Evolutionary conservation across 2,329 filamentous ascomycete genomes (phyloP).

Genomic region (Allantophomopsis lycopodina): DNA sequence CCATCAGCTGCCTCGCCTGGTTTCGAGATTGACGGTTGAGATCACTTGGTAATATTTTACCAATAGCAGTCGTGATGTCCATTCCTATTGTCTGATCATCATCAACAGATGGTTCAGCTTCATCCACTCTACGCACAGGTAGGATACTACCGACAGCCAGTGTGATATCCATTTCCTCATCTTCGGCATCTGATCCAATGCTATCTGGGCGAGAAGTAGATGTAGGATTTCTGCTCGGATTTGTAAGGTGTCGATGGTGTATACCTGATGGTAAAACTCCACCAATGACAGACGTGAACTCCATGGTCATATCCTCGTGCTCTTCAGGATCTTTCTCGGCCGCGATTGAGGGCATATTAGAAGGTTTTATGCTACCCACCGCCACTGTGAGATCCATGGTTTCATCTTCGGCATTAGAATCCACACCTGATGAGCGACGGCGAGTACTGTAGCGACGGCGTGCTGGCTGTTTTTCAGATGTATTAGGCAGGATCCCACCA

Average conservation of each 20-base stretch:
- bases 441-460: constrained; percentile 20
- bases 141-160: constrained; percentile 32
- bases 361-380: constrained; percentile 35
- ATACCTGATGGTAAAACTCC: constrained; percentile 28
- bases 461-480: constrained; percentile 1
- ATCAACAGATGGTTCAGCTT: constrained; percentile 18
- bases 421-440: constrained; percentile 19
- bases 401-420: constrained; percentile 17
- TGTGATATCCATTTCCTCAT: constrained; percentile 33
- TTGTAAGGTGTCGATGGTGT: constrained; percentile 6
- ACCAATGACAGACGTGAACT: constrained; percentile 55
- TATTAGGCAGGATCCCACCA: constrained; percentile 31
- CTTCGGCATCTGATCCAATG: constrained; percentile 10
- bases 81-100: constrained; percentile 33
- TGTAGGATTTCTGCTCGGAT: constrained; percentile 8
- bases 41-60: constrained; percentile 33
- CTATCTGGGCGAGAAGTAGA: constrained; percentile 3
- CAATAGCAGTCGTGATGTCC: constrained; percentile 50
- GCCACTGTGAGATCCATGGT: constrained; percentile 42
- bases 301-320: constrained; percentile 68
- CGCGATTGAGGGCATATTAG: constrained; percentile 15
- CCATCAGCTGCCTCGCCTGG: constrained; percentile 42
- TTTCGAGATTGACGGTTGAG: constrained; percentile 24
- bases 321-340: constrained; percentile 21
- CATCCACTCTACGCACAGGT: constrained; percentile 13